Evolutionary conservation across 306 rosid genomes (phyloP).

Genomic region (Parietaria judaica): DNA sequence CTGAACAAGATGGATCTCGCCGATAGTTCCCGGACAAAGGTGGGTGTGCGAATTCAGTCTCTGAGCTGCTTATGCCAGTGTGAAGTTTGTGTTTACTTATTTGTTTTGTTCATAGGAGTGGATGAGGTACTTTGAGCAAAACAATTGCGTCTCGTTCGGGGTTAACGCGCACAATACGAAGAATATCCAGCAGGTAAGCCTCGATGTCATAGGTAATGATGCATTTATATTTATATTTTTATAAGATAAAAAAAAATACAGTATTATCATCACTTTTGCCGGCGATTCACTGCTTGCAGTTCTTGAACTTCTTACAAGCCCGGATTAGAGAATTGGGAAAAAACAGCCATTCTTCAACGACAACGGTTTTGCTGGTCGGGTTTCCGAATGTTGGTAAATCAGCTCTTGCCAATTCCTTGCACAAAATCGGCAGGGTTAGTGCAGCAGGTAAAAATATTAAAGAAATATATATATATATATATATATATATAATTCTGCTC

Average conservation of each 20-base stretch:
- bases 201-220: neutral
- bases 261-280: no score
- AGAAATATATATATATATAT: neutral
- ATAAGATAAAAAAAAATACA: no score
- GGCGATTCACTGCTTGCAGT: slow-evolving; percentile 31
- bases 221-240: no score
- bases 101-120: slow-evolving; percentile 40
- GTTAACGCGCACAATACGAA: slow-evolving; percentile 85
- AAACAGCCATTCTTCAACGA: slow-evolving; percentile 38
- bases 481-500: neutral
- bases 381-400: slow-evolving; percentile 92
- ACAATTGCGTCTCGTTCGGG: slow-evolving; percentile 41
- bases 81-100: neutral
- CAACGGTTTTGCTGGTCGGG: slow-evolving; percentile 66
- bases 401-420: slow-evolving; percentile 80
- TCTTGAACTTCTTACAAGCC: slow-evolving; percentile 63
- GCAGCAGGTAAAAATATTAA: slow-evolving; percentile 56
- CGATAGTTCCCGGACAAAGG: slow-evolving; percentile 41
- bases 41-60: slow-evolving; percentile 4
- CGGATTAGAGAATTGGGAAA: slow-evolving; percentile 49
- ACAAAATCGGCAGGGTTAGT: slow-evolving; percentile 79
- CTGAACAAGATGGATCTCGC: slow-evolving; percentile 85
- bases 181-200: slow-evolving; percentile 56
- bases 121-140: slow-evolving; percentile 48
- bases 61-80: neutral